Base-by-base conservation (phyloP, 768 basidiomycete species). In the Podaxis mareebaensis region DNA sequence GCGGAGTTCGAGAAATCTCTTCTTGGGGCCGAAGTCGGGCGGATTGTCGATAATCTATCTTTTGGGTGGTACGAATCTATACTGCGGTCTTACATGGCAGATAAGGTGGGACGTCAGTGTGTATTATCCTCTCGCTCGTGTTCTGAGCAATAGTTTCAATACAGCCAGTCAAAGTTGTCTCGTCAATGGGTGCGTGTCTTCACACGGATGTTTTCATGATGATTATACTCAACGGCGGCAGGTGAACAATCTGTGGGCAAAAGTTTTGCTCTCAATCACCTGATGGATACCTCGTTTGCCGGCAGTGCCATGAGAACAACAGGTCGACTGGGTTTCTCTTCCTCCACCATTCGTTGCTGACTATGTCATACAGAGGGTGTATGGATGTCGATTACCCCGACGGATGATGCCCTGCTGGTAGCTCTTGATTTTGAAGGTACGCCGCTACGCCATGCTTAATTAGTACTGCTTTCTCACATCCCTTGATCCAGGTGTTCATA, bases 51-150 rank as follows among this genome's bases (percentile, higher is more conserved):
- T 59, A 76, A 64, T 53, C 68, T 88, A 4, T 80, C 84, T 0
- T 80, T 88, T 58, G 86, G 85, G 1, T 88, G 87, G 87, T 87
- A 87, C 33, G 87, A 88, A 65, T 83, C 83, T 2, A 74, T 88
- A 15, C 85, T 88, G 64, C 82, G 82, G 65, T 87, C 86, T 0
- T 88, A 88, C 59, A 81, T 84, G 82, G 82, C 83, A 0, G 74
- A 75, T 20, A 88, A 83, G 79, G 85, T 81, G 51, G 5, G 22
- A 28, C 63, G 33, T 33, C 33, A 7, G 33, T 33, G 33, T 33
- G 8, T 1, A 10, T 1, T 33, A 33, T 33, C 33, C 33, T 33
- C 22, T 33, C 13, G n/a, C 53, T 10, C 39, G 58, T 28, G 17
- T 22, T 40, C 13, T 53, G 12, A 53, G 12, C 13, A 15, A 30